phyloP scores from a whole-genome alignment of 257 asterid species.

The Forsythia suspensa region DNA sequence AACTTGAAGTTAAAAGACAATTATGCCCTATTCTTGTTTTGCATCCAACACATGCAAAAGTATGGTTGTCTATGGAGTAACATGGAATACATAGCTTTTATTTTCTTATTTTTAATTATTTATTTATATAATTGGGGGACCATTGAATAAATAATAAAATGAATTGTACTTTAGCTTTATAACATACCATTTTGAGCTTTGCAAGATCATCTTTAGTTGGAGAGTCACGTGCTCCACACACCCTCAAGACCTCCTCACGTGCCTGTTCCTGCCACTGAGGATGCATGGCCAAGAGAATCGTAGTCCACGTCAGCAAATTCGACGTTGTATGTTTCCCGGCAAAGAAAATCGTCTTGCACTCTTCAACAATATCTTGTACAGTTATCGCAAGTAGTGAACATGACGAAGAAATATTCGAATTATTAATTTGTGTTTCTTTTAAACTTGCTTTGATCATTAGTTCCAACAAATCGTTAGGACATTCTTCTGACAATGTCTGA shows the following conservation, averaged over 20 bases:
- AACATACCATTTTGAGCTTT: slow-evolving; percentile 76
- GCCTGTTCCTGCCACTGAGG: slow-evolving; percentile 97
- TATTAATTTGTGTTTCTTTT: slow-evolving; percentile 14
- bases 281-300: slow-evolving; percentile 84
- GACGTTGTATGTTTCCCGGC: slow-evolving; percentile 91
- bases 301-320: slow-evolving; percentile 88
- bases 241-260: slow-evolving; percentile 91
- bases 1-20: background rate
- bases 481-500: slow-evolving; percentile 48
- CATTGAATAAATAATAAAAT: background rate
- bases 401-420: background rate
- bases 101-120: background rate
- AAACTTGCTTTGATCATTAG: slow-evolving; percentile 68
- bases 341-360: slow-evolving; percentile 89
- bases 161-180: background rate
- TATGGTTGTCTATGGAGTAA: background rate
- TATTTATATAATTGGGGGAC: slow-evolving; percentile 27
- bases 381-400: slow-evolving; percentile 28
- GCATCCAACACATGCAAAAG: slow-evolving; percentile 55
- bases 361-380: slow-evolving; percentile 74
- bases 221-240: slow-evolving; percentile 82
- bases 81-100: background rate
- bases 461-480: slow-evolving; percentile 76
- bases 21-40: slow-evolving; percentile 28
- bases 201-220: slow-evolving; percentile 70